Base-by-base conservation (phyloP, 768 basidiomycete genomes). In the Serendipita sp. region DNA sequence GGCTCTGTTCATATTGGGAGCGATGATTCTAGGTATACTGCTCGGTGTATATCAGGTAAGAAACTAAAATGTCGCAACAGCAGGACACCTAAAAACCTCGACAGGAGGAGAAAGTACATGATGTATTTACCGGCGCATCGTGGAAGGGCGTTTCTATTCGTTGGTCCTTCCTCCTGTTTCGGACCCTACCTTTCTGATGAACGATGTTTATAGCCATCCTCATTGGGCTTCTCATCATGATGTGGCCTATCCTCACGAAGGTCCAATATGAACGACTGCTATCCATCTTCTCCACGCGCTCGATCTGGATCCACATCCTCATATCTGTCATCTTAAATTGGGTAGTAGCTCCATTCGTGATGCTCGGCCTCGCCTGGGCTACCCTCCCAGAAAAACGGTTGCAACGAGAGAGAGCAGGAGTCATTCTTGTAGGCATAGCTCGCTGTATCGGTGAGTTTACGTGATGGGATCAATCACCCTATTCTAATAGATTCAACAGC, bases 361-460 rank as follows among this genome's bases (percentile, higher is more conserved):
- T 92, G 90, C 79, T 90, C n/a, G 89, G 76, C 2, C 69, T 88
- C 28, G 88, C 90, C 1, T 91, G 89, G 87, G 88, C 86, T 13
- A 86, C 88, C 2, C 77, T 92, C 0, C 90, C 88, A 0, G 89
- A 92, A 69, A 64, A 71, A 5, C 66, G 69, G 3, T 77, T 86
- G 1, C 82, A 83, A 22, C 78, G 78, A 2, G 88, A 90, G 68
- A 80, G 88, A 24, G 80, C 81, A 0, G 90, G 90, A 2, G 85
- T 93, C 2, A 84, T 92, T 67, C 75, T 92, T 74, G 88, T 92
- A 38, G 90, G 90, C 3, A 71, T 89, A 24, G 86, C 85, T 13
- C 75, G 84, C 50, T 87, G 80, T 68, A 83, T 82, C 67, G 62
- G 61, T 62, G 30, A n/a, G n/a, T n/a, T n/a, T n/a, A n/a, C n/a